A percentile compares a stretch with the other conserved stretches of the same genome.
Conservation (phyloP, 2,329 filamentous ascomycete species). For the Colletotrichum sp. region DNA sequence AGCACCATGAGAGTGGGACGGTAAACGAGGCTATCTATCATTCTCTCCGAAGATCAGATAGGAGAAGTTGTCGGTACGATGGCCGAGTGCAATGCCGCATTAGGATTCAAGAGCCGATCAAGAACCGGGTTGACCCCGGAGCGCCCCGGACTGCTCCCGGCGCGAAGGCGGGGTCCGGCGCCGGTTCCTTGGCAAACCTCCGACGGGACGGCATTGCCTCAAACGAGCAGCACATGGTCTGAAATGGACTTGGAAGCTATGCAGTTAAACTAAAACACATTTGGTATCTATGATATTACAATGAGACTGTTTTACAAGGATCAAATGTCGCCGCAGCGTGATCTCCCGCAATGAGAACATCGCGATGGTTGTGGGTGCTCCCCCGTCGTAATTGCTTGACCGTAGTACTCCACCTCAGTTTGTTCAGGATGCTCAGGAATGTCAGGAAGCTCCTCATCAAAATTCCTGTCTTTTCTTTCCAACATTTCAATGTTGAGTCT, state of each 20-base stretch:
- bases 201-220: neutral
- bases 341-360: neutral
- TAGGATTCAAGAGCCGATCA: neutral
- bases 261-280: neutral
- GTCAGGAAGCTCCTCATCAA: neutral
- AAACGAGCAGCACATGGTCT: neutral
- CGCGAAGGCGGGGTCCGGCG: neutral
- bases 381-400: neutral
- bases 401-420: neutral
- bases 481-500: slow-evolving; percentile 8
- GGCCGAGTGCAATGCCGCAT: neutral
- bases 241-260: neutral
- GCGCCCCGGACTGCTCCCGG: neutral
- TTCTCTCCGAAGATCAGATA: neutral
- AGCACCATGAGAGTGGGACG: neutral
- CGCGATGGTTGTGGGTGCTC: neutral
- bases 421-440: neutral
- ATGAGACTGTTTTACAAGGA: neutral
- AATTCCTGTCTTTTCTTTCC: neutral
- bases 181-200: neutral
- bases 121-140: neutral
- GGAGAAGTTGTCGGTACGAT: neutral
- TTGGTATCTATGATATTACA: neutral
- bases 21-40: neutral
- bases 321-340: neutral